A percentile compares a stretch with the other conserved stretches of the same genome.
Evolutionary conservation across 2,329 filamentous ascomycete species (phyloP).

Genomic region (Lecanosticta acicola): DNA sequence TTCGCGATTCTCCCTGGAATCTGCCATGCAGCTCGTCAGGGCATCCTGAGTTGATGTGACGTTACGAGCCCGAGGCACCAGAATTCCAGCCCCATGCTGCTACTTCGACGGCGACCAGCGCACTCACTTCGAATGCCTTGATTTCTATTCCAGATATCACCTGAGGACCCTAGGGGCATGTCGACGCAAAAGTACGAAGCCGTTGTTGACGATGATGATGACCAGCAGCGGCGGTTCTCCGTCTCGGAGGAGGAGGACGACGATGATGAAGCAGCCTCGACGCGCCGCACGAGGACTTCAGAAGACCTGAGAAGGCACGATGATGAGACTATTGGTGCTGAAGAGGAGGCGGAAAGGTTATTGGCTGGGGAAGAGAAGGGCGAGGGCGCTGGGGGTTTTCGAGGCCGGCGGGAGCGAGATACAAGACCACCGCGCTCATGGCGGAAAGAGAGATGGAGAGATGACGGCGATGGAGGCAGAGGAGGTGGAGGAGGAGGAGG

Average conservation of each 20-base stretch:
- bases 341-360: constrained; percentile 44
- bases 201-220: not conserved
- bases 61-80: no score
- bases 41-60: no score
- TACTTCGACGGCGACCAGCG: no score
- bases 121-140: no score
- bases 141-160: not conserved
- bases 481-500: constrained; percentile 44
- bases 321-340: constrained; percentile 39
- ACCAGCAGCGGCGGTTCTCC: not conserved
- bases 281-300: constrained; percentile 1
- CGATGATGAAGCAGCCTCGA: not conserved
- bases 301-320: constrained; percentile 34
- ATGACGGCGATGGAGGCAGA: constrained; percentile 54
- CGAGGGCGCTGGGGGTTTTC: not conserved
- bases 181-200: not conserved
- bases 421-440: constrained; percentile 20
- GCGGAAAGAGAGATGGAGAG: constrained; percentile 37
- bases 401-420: constrained; percentile 3
- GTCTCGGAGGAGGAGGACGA: not conserved
- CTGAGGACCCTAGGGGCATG: not conserved
- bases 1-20: no score
- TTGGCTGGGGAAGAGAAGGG: constrained; percentile 30
- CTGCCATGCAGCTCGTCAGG: no score
- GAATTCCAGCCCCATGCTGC: no score